Percentiles rank a stretch among this genome's conserved stretches.
These are phyloP conservation scores for Leccinum subtestaceum DNA, from an alignment of 768 basidiomycete genomes.

Conservation along the genomic window DNA sequence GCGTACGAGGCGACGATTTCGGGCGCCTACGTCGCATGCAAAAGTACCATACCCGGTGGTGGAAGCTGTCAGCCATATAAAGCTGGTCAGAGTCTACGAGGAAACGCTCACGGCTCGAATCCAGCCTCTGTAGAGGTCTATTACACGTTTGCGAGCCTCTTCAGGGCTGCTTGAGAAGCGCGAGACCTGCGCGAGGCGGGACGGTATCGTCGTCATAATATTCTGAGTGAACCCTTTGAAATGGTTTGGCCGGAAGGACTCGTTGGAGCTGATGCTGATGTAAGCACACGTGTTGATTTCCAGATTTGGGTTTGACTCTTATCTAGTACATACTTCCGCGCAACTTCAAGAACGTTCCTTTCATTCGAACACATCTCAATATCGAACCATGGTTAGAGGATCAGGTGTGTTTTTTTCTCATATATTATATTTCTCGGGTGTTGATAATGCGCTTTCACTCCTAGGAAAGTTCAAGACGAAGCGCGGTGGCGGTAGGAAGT, in stretches of 20 bases:
- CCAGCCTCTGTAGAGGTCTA: constrained; percentile 90
- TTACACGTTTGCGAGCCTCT: constrained; percentile 65
- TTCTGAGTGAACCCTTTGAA: not conserved
- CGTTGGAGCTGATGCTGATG: constrained; percentile 11
- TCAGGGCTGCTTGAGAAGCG: constrained; percentile 51
- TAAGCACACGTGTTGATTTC: constrained; percentile 11
- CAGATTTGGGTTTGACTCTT: constrained; percentile 12
- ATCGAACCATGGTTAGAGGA: constrained; percentile 32
- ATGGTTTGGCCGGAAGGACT: not conserved
- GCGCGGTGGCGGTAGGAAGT: constrained; percentile 84
- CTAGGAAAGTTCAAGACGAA: constrained; percentile 81
- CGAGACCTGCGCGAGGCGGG: constrained; percentile 76
- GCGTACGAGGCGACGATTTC: constrained; percentile 83
- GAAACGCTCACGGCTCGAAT: constrained; percentile 70
- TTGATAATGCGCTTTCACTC: not conserved
- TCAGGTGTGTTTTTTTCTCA: constrained; percentile 16
- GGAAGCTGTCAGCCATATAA: not conserved
- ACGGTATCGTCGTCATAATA: constrained; percentile 79
- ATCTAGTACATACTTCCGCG: constrained; percentile 22
- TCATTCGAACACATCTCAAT: not conserved
- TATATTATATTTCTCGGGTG: not conserved
- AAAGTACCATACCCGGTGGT: not conserved
- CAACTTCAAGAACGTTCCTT: not conserved
- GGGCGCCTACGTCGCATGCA: constrained; percentile 64
- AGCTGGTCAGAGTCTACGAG: not conserved